Evolutionary conservation across 495 filamentous ascomycete species (phyloP), one percentile per base, ranked within the genome.

Genomic region (Aspergillus sparsus): DNA sequence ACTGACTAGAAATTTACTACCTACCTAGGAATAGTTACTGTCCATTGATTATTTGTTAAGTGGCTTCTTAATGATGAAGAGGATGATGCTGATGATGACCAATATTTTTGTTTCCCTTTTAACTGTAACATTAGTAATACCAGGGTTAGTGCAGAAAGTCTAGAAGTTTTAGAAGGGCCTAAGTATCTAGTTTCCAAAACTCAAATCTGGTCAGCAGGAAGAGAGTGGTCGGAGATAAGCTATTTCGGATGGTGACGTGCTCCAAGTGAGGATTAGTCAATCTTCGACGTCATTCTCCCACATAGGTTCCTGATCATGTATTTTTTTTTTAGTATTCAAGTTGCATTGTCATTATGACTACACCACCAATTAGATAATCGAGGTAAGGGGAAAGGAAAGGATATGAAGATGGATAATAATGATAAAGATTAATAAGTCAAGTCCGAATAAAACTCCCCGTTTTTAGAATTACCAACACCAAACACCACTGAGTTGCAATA

Each of bases 181-280:
- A n/a, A 47, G n/a, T 6, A 47, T 21, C 4, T 41, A 41, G 37
- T 41, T 13, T 27, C 21, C 21, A 13, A 10, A 41, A 13, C 42
- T 15, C 42, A 46, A 4, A 47, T 15, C n/a, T 47, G 44, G 44
- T 47, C 44, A 47, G 44, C n/a, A 47, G 16, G 15, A 21, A 47
- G 37, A 1, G 13, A 41, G 42, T 16, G 42, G 15, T 3, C 44
- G 44, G 44, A 47, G 44, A 47, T 47, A 47, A 47, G 44, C 44
- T 18, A n/a, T 15, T 42, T 42, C 12, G 39, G 39, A 21, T 47
- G 6, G 15, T 47, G 44, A 47, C 44, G 44, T 47, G 16, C 44
- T 47, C 44, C 44, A 47, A 47, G 44, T 6, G n/a, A 5, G 44
- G 44, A 47, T 27, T 47, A 47, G 44, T 47, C 15, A 47, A 47